Base-by-base conservation (phyloP, 2,329 filamentous ascomycete species). In the Neurospora sp. region DNA sequence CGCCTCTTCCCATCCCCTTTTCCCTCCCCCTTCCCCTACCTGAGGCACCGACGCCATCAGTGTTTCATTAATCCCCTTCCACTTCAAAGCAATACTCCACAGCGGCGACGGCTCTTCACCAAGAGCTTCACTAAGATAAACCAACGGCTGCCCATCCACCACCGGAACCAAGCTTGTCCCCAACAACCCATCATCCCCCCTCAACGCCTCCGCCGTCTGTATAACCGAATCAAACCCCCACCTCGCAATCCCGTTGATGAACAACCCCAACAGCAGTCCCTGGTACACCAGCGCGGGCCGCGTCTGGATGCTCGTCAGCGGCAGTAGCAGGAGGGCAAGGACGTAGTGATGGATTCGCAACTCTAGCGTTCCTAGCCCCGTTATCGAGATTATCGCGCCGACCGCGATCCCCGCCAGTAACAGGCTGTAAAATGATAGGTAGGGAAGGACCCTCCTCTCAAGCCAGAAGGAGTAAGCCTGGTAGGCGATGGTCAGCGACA, bases 321-420 rank as follows among this genome's bases (percentile, higher is more conserved):
- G 90, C 33, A 93, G 84, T 0, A 93, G 83, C 0, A 93, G 80
- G 3, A 93, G 83, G 1, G 86, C 90, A 4, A 93, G 83, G 71
- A 93, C 90, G 76, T 93, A 93, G 77, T 93, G 91, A 76, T 93
- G 91, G 66, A 93, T 91, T 7, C 91, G 84, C 8, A 93, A 82
- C 67, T 87, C 87, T 0, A 58, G 19, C 13, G 52, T 33, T 58
- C 52, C 52, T 66, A 92, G 84, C 3, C 86, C 86, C 0, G 90
- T 90, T 15, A 74, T 38, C 0, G 71, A 67, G 1, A 91, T 78
- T 4, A 58, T 28, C 13, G 52, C 52, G 0, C 85, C 81, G 1
- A 91, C 80, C 9, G 90, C 81, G 19, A 89, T 78, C 7, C 89
- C 78, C 1, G 28, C 6, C 0, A 68, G 80, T 71, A 91, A 84